Conservation (phyloP, 2,329 filamentous ascomycete genomes). For the Paracoccidioides brasiliensis region DNA sequence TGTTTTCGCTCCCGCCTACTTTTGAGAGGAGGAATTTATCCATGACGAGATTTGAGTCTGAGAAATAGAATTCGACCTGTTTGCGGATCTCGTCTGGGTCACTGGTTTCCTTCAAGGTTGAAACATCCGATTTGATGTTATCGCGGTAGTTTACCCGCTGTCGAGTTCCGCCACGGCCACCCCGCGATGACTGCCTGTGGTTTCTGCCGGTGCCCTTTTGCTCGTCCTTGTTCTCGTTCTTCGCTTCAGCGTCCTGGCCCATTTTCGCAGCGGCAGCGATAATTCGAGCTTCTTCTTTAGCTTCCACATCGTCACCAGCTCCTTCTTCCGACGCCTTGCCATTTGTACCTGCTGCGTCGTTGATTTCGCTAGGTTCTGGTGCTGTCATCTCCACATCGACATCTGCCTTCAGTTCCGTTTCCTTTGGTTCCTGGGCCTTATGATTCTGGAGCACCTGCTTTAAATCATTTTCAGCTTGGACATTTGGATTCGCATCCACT, state of each 20-base stretch:
- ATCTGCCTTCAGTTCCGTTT: slow-evolving; percentile 2
- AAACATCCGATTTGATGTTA: slow-evolving; percentile 60
- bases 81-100: slow-evolving; percentile 71
- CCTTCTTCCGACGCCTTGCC: slow-evolving; percentile 19
- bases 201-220: slow-evolving; percentile 14
- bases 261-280: slow-evolving; percentile 11
- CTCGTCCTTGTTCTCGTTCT: slow-evolving; percentile 9
- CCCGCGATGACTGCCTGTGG: slow-evolving; percentile 18
- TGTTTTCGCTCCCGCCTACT: slow-evolving; percentile 64
- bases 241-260: slow-evolving; percentile 11
- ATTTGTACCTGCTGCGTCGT: slow-evolving; percentile 26
- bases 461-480: slow-evolving; percentile 34
- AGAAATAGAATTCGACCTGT: slow-evolving; percentile 95
- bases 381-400: background rate
- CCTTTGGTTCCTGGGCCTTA: slow-evolving; percentile 22
- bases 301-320: slow-evolving; percentile 26
- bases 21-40: slow-evolving; percentile 78
- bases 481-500: slow-evolving; percentile 21
- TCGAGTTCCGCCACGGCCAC: slow-evolving; percentile 17
- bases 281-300: slow-evolving; percentile 20
- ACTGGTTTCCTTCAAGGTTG: slow-evolving; percentile 53
- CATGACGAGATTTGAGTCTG: slow-evolving; percentile 73
- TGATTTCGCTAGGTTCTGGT: slow-evolving; percentile 12
- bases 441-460: slow-evolving; percentile 34
- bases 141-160: slow-evolving; percentile 28